Base-by-base conservation (phyloP, 2,329 filamentous ascomycete species). In the Fusarium sp. region DNA sequence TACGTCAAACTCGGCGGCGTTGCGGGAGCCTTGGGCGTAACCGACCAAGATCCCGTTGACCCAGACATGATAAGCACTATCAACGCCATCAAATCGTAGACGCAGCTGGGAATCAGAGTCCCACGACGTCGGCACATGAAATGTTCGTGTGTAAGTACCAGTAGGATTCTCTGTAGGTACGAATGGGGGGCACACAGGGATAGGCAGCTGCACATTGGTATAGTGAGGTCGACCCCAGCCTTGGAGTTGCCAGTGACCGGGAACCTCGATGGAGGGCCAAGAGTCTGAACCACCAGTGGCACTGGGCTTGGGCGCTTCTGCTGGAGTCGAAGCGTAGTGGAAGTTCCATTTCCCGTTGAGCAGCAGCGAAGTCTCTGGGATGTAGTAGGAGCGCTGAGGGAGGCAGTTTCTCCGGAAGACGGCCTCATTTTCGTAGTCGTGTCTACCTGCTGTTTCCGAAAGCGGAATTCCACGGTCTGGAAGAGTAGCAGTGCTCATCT, bases 311-410 rank as follows among this genome's bases (percentile, higher is more conserved):
- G 6, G 48, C 18, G 8, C 23, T 23, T 52, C 48, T 18, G 28
- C 30, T 18, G 48, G 48, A 11, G 31, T 52, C 5, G 48, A 11
- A 4, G 48, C 48, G 18, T 52, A 52, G 16, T 52, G 48, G n/a
- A 52, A 52, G 18, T 52, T 18, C 48, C 48, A 52, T 37, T 36
- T 39, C 7, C 48, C 48, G 27, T 55, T 55, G 16, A 44, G 37
- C 7, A 34, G 27, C 1, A 47, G n/a, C 16, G 44, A 23, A 6
- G 44, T 47, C 7, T 23, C 9, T 9, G 44, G 44, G 5, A 47
- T 47, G 27, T 30, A 47, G 15, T 47, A 31, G 3, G 9, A 47
- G 28, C 44, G 44, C 1, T 13, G 44, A 1, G 44, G 27, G 2
- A 47, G 4, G 4, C 44, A 47, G 30, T 47, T 47, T 6, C 44